Percentiles rank a stretch among this genome's conserved stretches.
Evolutionary conservation across 2,329 filamentous ascomycete genomes (phyloP).

Genomic region (Aspergillus persii): DNA sequence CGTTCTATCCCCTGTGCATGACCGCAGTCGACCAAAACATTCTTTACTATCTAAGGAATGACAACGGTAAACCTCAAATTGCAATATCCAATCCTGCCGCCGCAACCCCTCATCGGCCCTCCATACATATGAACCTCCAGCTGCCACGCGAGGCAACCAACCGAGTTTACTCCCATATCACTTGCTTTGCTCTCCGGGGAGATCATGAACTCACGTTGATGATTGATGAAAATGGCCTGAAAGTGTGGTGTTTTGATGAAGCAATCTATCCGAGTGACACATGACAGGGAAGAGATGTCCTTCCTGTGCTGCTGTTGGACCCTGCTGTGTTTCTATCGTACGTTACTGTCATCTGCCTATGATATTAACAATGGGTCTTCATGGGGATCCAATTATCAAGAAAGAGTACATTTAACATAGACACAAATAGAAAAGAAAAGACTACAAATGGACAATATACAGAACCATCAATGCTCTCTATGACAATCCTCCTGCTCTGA

Average conservation of each 20-base stretch:
- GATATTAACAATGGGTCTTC: not conserved
- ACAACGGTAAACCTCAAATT: conserved; percentile 16
- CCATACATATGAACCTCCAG: conserved; percentile 11
- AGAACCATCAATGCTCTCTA: conserved; percentile 24
- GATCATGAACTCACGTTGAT: conserved; percentile 20
- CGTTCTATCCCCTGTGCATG: conserved; percentile 8
- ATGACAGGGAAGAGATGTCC: not conserved
- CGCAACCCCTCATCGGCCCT: conserved; percentile 8
- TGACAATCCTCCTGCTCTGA: conserved; percentile 13
- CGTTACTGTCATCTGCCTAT: not conserved
- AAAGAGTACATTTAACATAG: conserved; percentile 1
- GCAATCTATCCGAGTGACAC: not conserved
- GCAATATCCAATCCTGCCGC: conserved; percentile 18
- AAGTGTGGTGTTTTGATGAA: conserved; percentile 26
- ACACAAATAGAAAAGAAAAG: conserved; percentile 11
- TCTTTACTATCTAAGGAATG: conserved; percentile 19
- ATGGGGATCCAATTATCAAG: not conserved
- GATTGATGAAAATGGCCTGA: conserved; percentile 12
- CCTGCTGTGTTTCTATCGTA: not conserved
- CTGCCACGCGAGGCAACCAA: conserved; percentile 10
- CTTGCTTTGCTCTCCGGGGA: conserved; percentile 13
- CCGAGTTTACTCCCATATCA: conserved; percentile 4
- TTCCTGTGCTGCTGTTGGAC: not conserved
- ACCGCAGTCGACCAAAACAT: conserved; percentile 12
- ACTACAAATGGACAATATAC: conserved; percentile 21